Base-by-base conservation (phyloP, 1,139 yeast species). In the Blastobotrys niveus region DNA sequence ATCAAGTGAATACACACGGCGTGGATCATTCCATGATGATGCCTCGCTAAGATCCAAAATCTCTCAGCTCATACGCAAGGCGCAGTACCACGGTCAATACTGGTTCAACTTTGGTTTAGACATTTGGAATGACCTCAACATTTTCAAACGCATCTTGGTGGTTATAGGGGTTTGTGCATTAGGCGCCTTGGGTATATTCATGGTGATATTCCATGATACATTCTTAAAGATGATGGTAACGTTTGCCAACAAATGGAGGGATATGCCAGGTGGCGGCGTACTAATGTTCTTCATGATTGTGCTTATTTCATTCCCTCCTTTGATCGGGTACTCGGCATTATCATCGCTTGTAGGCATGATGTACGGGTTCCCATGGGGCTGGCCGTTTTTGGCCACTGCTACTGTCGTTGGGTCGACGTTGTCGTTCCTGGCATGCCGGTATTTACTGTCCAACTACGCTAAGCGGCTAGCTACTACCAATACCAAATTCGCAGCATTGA, bases 281-380 rank as follows among this genome's bases (percentile, higher is more conserved):
- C 58, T 84, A 1, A 64, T 89, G 50, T 75, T 81, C 50, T 22
- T 64, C 4, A 53, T 75, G 19, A 59, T 80, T 3, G 65, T 74
- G 47, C 14, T 66, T 3, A 79, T 80, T 2, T 72, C 81, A 0
- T 88, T 91, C 69, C 98, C 98, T 2, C 98, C 97, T 1, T 54
- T 89, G 53, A 65, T 88, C 40, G 98, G 98, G 2, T 89, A 82
- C 64, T 74, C 91, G 3, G 73, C 83, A 10, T 65, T 85, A 31
- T 74, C 82, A 17, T 72, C 85, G 48, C 63, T 85, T 12, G 70
- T 80, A 8, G 98, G 97, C 1, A 80, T 87, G 77, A 76, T 83
- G 22, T 91, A 82, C 61, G 97, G 97, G 2, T 74, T 85, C 52
- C 77, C 82, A 2, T 58, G 67, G 41, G 97, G 96, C 0, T 89